Conservation (phyloP, 2,329 filamentous ascomycete species). For the Phaeosphaeria sp. region DNA sequence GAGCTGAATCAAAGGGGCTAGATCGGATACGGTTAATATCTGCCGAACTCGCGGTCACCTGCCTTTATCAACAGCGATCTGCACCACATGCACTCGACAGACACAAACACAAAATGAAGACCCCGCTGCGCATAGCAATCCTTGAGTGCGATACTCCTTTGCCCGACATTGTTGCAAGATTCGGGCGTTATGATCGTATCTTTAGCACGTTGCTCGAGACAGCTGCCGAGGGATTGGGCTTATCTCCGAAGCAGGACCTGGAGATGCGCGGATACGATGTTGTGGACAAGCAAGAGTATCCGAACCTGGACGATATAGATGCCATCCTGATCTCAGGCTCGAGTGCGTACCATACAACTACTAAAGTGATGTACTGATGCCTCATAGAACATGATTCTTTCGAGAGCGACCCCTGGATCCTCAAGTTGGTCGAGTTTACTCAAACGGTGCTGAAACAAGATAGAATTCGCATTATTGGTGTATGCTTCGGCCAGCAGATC, state of each 20-base stretch:
- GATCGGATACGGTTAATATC: slow-evolving; percentile 14
- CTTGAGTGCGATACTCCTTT: slow-evolving; percentile 86
- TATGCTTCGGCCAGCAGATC: slow-evolving; percentile 91
- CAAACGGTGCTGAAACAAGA: slow-evolving; percentile 65
- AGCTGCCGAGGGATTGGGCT: slow-evolving; percentile 57
- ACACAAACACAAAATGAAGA: slow-evolving; percentile 36
- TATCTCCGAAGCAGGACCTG: slow-evolving; percentile 53
- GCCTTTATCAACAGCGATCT: not conserved
- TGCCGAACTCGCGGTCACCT: slow-evolving; percentile 16
- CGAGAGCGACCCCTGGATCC: slow-evolving; percentile 77
- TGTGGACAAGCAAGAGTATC: slow-evolving; percentile 72
- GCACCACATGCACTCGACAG: slow-evolving; percentile 1
- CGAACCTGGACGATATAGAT: slow-evolving; percentile 75
- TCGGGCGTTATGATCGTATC: slow-evolving; percentile 73
- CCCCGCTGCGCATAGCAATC: slow-evolving; percentile 75
- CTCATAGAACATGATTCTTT: slow-evolving; percentile 72
- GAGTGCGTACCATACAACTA: slow-evolving; percentile 50
- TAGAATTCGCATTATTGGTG: slow-evolving; percentile 73
- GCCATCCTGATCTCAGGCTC: slow-evolving; percentile 81
- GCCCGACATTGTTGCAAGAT: slow-evolving; percentile 67
- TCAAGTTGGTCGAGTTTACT: slow-evolving; percentile 73
- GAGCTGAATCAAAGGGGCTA: slow-evolving; percentile 1
- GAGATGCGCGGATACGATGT: slow-evolving; percentile 73
- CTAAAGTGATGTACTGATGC: slow-evolving; percentile 14
- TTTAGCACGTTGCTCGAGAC: slow-evolving; percentile 59